phyloP scores from a whole-genome alignment of 306 rosid genomes.

The Vigna mungo region DNA sequence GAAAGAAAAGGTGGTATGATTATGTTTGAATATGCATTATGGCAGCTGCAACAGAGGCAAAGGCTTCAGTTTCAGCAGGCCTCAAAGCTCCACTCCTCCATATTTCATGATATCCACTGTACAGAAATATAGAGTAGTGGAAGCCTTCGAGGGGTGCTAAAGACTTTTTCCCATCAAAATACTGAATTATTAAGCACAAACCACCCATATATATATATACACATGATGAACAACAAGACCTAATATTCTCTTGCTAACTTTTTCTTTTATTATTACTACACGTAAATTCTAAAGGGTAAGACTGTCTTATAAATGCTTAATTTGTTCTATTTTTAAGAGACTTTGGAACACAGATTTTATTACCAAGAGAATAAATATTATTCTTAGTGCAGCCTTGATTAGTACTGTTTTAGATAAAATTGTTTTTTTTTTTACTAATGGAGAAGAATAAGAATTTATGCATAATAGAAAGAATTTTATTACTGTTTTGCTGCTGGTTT shows the following conservation, averaged over 20 bases:
- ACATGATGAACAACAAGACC: too few relatives aligned
- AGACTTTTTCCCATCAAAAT: background rate
- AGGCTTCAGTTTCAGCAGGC: background rate
- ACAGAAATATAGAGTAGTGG: background rate
- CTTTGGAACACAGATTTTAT: too few relatives aligned
- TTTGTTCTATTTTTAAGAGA: too few relatives aligned
- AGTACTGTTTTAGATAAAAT: background rate
- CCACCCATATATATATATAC: background rate
- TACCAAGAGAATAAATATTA: too few relatives aligned
- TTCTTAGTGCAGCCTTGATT: conserved; percentile 3
- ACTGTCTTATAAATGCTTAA: too few relatives aligned
- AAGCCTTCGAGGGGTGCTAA: conserved; percentile 23
- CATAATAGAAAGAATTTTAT: background rate
- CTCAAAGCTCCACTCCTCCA: background rate
- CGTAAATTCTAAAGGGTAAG: background rate
- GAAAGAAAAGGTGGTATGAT: too few relatives aligned
- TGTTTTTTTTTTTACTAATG: background rate
- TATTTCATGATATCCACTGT: background rate
- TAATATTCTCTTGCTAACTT: background rate
- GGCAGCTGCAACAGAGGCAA: background rate
- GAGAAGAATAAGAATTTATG: background rate
- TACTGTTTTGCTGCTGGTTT: background rate
- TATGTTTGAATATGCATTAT: too few relatives aligned
- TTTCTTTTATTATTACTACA: background rate
- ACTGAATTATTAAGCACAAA: background rate